These are phyloP conservation scores for Cordia subcordata DNA, from an alignment of 257 asterid genomes.

Conservation along the genomic window DNA sequence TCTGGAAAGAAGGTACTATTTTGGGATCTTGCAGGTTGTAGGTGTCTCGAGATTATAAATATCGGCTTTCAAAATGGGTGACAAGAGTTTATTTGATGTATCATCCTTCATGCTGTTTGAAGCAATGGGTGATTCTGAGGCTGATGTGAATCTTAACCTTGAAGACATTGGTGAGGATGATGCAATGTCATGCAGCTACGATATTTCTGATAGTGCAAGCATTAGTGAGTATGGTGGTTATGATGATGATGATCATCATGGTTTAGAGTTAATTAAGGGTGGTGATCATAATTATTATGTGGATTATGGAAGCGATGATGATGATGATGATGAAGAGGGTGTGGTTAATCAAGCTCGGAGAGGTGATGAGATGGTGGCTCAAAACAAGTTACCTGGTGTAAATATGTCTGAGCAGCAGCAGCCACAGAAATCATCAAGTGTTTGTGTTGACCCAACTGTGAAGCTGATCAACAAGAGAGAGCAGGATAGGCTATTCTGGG, in stretches of 20 bases:
- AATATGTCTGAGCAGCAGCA: not conserved
- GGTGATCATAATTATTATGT: not conserved
- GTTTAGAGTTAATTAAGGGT: not conserved
- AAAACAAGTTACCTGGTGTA: too few relatives aligned
- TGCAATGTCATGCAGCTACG: slow-evolving; percentile 26
- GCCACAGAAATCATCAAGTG: not conserved
- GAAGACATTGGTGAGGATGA: slow-evolving; percentile 11
- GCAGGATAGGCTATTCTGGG: slow-evolving; percentile 26
- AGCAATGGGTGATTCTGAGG: slow-evolving; percentile 23
- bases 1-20: not conserved
- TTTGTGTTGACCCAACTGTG: not conserved
- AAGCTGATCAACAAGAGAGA: slow-evolving; percentile 9
- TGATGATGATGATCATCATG: not conserved
- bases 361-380: not conserved
- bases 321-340: slow-evolving; percentile 12
- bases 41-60: not conserved
- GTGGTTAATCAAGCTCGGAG: slow-evolving; percentile 18
- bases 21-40: not conserved
- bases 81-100: slow-evolving; percentile 10
- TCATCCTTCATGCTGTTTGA: slow-evolving; percentile 24
- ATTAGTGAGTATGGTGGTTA: not conserved
- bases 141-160: not conserved
- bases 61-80: not conserved
- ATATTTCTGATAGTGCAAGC: not conserved
- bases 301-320: not conserved